Evolutionary conservation across 305 asterid species (phyloP), one percentile per base, ranked within the genome.

Genomic region (Vinca major): DNA sequence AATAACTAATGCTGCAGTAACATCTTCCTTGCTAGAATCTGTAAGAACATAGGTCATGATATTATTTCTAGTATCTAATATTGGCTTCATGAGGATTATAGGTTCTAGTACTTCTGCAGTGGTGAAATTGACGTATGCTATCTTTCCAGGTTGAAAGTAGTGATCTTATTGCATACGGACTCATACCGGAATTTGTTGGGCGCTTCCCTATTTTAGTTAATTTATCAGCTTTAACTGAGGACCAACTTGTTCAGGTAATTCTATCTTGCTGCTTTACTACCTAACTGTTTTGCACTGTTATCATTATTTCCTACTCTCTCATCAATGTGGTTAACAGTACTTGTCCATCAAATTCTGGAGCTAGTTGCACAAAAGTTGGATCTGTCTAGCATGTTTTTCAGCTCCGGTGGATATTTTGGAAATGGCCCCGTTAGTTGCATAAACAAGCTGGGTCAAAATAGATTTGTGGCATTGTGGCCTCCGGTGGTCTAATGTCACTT

Each of bases 131-230:
- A 17, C 3, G 10, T 16, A 44, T 66, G 13, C n/a, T 7, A 60
- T 14, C 13, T 71, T 88, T 84, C 66, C 88, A 91, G 98, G 96
- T 85, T 65, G 98, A 91, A 76, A 89, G 98, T 73, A 89, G 96
- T 80, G 96, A 91, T 83, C 91, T 91, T 67, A 86, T 91, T 68
- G 86, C 92, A 12, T 89, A 91, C 44, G 98, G 98, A 62, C 92
- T 91, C 81, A 91, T 89, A 79, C 98, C 96, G 66, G 96, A 91
- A 73, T 91, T 88, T 79, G 83, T 89, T 74, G 96, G 98, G 74
- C 96, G 98, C 66, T 91, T 91, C 79, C 98, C 98, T 70, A 86
- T 91, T 75, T 86, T 91, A 84, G 96, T 91, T 80, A 85, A 90
- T 81, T 77, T 91, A 83, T 82, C 90, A 41, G 95, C 98, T 74